phyloP scores from a whole-genome alignment of 2,329 filamentous ascomycete species.

The Xylaria digitata region DNA sequence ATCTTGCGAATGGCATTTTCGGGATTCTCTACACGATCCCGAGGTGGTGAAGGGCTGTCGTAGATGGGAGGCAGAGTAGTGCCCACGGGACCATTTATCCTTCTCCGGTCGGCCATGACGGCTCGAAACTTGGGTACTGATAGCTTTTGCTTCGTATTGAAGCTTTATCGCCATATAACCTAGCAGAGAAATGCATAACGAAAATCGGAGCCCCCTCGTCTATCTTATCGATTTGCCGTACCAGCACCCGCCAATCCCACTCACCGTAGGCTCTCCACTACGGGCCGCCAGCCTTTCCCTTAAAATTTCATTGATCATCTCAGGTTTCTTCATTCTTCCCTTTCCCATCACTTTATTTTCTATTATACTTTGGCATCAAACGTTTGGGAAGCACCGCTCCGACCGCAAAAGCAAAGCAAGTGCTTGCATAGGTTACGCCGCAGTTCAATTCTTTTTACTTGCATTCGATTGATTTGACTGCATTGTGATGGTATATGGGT shows the following conservation, averaged over 20 bases:
- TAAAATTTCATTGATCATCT: conserved; percentile 36
- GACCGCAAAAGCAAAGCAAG: not conserved
- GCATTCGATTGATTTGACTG: not conserved
- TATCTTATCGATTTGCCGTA: conserved; percentile 38
- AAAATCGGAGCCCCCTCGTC: conserved; percentile 35
- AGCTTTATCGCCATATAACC: conserved; percentile 18
- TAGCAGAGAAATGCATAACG: conserved; percentile 22
- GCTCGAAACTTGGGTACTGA: not conserved
- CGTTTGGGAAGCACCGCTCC: not conserved
- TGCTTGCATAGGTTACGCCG: not conserved
- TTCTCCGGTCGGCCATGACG: conserved; percentile 82
- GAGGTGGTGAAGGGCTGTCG: conserved; percentile 56
- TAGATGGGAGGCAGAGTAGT: conserved; percentile 81
- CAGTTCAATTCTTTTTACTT: not conserved
- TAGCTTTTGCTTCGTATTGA: conserved; percentile 20
- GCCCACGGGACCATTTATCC: conserved; percentile 87
- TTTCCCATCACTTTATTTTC: not conserved
- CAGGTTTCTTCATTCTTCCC: not conserved
- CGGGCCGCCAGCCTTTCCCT: conserved; percentile 25
- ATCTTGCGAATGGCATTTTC: conserved; percentile 83
- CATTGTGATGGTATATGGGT: not conserved
- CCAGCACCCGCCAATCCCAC: conserved; percentile 17
- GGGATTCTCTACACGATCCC: conserved; percentile 59
- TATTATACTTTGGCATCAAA: not conserved
- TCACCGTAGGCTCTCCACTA: conserved; percentile 20